These are phyloP conservation scores for Naganishia vaughanmartiniae DNA, from an alignment of 768 basidiomycete genomes.

Conservation along the genomic window DNA sequence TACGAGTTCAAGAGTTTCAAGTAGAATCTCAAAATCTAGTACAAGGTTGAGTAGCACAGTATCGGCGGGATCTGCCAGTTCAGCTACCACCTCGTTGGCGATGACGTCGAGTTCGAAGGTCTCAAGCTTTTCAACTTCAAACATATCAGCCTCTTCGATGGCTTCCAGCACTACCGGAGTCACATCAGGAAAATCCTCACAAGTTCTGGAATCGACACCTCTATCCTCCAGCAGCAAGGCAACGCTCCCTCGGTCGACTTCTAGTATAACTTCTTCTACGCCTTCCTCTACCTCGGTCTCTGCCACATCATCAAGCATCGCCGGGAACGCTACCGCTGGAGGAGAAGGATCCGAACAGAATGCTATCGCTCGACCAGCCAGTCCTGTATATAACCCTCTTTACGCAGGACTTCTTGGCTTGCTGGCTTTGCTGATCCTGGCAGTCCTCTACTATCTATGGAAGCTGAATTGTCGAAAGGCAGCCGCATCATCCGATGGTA, in stretches of 20 bases:
- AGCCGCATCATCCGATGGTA: background rate
- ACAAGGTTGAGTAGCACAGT: background rate
- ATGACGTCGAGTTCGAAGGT: background rate
- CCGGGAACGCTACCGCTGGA: background rate
- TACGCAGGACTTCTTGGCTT: constrained; percentile 5
- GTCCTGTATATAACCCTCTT: background rate
- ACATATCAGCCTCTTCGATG: too few relatives aligned
- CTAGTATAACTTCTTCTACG: background rate
- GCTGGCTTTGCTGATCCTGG: background rate
- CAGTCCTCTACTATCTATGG: background rate
- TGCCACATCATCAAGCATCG: background rate
- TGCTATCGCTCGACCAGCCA: background rate
- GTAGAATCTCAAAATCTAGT: background rate
- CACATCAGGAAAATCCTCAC: too few relatives aligned
- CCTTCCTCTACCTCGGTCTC: background rate
- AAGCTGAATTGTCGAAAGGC: background rate
- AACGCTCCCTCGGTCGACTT: background rate
- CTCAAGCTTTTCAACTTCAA: too few relatives aligned
- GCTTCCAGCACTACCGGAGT: too few relatives aligned
- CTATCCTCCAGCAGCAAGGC: background rate
- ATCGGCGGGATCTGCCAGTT: background rate
- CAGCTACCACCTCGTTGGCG: background rate
- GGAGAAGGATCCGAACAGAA: constrained; percentile 6
- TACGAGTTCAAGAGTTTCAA: background rate
- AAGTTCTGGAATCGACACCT: background rate